Conservation (phyloP, 164 flowering plant species). For the Kingdonia uniflora region DNA sequence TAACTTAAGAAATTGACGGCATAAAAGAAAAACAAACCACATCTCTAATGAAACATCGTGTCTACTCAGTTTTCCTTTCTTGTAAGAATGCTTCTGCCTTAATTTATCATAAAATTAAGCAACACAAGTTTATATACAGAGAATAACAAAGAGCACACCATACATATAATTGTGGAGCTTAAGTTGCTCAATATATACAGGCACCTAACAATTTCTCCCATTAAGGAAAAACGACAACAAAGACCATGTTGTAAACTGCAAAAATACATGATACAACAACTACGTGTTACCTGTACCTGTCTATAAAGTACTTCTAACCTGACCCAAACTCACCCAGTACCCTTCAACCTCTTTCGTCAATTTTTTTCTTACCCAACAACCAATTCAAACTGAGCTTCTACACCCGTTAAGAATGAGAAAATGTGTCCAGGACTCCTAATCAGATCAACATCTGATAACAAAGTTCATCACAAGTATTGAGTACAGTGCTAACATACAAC, state of each 20-base stretch:
- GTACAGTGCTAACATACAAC: neutral
- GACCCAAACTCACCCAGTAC: neutral
- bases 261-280: neutral
- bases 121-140: too few relatives aligned
- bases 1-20: too few relatives aligned
- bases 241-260: neutral
- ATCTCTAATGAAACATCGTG: too few relatives aligned
- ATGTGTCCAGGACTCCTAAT: neutral
- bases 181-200: constrained; percentile 11
- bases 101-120: too few relatives aligned
- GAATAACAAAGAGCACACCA: neutral
- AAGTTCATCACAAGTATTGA: neutral
- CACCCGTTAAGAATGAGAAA: too few relatives aligned
- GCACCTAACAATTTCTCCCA: constrained; percentile 9
- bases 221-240: neutral
- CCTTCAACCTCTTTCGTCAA: neutral
- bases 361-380: constrained; percentile 4
- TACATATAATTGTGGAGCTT: constrained; percentile 5
- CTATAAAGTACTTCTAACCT: constrained; percentile 6
- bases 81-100: too few relatives aligned
- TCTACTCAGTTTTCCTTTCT: too few relatives aligned
- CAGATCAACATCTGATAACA: neutral
- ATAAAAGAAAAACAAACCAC: too few relatives aligned
- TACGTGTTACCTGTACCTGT: constrained; percentile 2
- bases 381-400: constrained; percentile 5